Base-by-base conservation (phyloP, 2,329 filamentous ascomycete species). In the Colletotrichum phormii region DNA sequence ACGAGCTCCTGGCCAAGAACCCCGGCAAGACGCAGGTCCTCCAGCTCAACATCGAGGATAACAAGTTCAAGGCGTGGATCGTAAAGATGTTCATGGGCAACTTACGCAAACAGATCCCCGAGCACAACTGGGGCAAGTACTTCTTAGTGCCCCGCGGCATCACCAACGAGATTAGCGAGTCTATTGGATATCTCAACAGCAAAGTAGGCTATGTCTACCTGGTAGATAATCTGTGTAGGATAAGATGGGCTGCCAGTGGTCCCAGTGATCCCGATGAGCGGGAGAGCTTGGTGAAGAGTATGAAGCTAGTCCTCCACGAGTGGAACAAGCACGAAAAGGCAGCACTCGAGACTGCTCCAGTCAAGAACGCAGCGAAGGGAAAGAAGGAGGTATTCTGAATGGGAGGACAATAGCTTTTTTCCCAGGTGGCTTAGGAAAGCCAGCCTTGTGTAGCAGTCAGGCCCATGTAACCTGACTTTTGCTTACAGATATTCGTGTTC, bases 161-260 rank as follows among this genome's bases (percentile, higher is more conserved):
- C 64, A 88, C 89, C 0, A 88, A 91, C 65, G 86, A 90, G 67
- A 89, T 92, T 67, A 86, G 88, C 64, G 90, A 92, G 81, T 86
- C 84, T 51, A 90, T 93, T 74, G 91, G 91, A 12, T 77, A 97
- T 80, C 85, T 97, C 80, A 99, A 99, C 83, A 91, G 91, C 76
- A 97, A 95, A 83, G 96, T 98, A 42, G 96, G 95, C 49, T 98
- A 98, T 84, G 93, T 95, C 5, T 99, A 98, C 82, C 87, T 99
- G 60, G 87, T 99, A 71, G 97, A 99, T 81, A 87, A 91, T 74
- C 88, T 95, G 75, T 98, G 95, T 81, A 93, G 91, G 83, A 97
- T 99, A 77, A 90, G 97, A 69, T 99, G 97, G 97, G 97, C 96
- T 0, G 97, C 94, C 4, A 97, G 95, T 78, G 94, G 92, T 13